These are phyloP conservation scores for Sporothrix dimorphospora DNA, from an alignment of 2,329 filamentous ascomycete genomes.

Conservation along the genomic window DNA sequence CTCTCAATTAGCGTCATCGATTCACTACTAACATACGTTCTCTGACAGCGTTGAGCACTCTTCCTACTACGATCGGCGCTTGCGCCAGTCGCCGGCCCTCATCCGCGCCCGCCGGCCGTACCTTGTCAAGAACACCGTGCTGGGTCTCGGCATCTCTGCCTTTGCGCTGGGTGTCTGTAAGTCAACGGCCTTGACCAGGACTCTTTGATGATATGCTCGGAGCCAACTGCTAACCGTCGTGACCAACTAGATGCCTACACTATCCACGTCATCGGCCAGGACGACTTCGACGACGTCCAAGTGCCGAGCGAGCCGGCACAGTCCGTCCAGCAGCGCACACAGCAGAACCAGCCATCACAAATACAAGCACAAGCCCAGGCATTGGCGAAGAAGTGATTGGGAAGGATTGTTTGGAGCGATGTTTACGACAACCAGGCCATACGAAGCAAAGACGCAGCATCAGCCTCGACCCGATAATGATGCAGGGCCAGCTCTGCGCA, in stretches of 20 bases:
- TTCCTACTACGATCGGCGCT: constrained; percentile 90
- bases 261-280: constrained; percentile 86
- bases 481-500: neutral
- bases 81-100: constrained; percentile 83
- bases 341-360: constrained; percentile 41
- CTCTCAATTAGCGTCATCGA: neutral
- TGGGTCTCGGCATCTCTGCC: constrained; percentile 72
- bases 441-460: neutral
- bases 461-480: neutral
- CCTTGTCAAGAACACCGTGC: constrained; percentile 83
- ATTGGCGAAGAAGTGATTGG: constrained; percentile 30
- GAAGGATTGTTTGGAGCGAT: neutral
- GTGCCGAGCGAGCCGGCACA: constrained; percentile 71
- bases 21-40: neutral
- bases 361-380: constrained; percentile 27
- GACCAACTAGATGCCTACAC: constrained; percentile 57
- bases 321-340: constrained; percentile 32
- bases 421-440: neutral
- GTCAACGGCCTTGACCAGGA: constrained; percentile 44
- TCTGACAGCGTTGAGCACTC: constrained; percentile 50
- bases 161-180: constrained; percentile 87
- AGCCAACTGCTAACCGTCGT: neutral
- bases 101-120: constrained; percentile 90
- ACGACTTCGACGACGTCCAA: constrained; percentile 94
- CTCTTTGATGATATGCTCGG: neutral